Evolutionary conservation across 140 eudicot genomes (phyloP).

Genomic region (Senecio squalidus): DNA sequence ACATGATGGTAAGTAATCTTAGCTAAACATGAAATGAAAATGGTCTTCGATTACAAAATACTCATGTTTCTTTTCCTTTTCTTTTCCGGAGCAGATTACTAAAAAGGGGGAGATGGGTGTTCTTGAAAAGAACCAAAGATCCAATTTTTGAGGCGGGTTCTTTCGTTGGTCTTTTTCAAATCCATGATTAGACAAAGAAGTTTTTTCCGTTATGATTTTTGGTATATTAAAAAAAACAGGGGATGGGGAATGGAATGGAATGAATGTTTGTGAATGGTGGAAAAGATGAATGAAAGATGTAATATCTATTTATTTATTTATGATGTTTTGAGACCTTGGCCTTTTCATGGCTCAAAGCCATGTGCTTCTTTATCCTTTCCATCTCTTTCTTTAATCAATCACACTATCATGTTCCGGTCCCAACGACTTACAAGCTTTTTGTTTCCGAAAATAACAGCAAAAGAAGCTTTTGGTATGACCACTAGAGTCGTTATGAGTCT

Average conservation of each 20-base stretch:
- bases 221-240: conserved; percentile 8
- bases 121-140: conserved; percentile 21
- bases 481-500: not conserved
- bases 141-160: conserved; percentile 49
- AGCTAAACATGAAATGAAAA: not conserved
- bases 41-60: not conserved
- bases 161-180: conserved; percentile 33
- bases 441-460: not conserved
- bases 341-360: conserved; percentile 29
- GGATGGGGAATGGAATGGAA: conserved; percentile 4
- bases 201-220: conserved; percentile 16
- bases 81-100: conserved; percentile 49
- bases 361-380: conserved; percentile 17
- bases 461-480: not conserved
- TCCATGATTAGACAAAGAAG: conserved; percentile 22
- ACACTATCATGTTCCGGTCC: not conserved
- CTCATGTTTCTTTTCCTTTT: not conserved
- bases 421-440: not conserved
- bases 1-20: conserved; percentile 65
- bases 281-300: conserved; percentile 39
- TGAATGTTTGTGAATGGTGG: conserved; percentile 28
- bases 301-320: conserved; percentile 12
- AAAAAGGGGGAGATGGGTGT: conserved; percentile 22
- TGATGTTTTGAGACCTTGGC: conserved; percentile 5
- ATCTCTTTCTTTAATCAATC: not conserved